Conservation (phyloP, 2,329 filamentous ascomycete species). For the Paraphaeosphaeria sporulosa region DNA sequence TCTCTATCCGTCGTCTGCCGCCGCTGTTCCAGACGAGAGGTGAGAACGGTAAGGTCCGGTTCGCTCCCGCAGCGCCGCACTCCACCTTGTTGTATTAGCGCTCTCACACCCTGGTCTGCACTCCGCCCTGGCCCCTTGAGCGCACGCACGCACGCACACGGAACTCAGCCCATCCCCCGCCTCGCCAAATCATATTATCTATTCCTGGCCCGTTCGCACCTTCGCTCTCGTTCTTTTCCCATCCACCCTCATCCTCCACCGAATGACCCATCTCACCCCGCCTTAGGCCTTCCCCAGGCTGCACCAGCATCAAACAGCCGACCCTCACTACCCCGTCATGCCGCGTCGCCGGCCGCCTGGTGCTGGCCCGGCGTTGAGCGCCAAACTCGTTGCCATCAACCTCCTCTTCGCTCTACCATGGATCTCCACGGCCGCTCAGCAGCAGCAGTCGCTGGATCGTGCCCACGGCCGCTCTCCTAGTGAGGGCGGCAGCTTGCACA, state of each 20-base stretch:
- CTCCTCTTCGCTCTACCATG: conserved; percentile 46
- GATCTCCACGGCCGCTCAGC: conserved; percentile 49
- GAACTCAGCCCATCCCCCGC: conserved; percentile 32
- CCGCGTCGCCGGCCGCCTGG: conserved; percentile 51
- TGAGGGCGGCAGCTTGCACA: conserved; percentile 37
- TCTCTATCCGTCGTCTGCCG: neutral
- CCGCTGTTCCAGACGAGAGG: neutral
- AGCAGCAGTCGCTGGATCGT: conserved; percentile 49
- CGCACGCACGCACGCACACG: neutral
- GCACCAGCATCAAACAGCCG: conserved; percentile 29
- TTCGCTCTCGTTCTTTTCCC: conserved; percentile 17
- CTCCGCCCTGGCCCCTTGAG: neutral
- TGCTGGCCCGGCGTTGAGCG: conserved; percentile 46
- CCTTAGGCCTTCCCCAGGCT: conserved; percentile 41
- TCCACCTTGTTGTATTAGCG: conserved; percentile 12
- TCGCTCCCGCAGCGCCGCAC: neutral
- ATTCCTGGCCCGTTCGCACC: conserved; percentile 17
- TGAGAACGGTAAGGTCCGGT: neutral
- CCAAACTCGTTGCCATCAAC: conserved; percentile 43
- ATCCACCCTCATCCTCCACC: conserved; percentile 22
- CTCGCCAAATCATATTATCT: conserved; percentile 23
- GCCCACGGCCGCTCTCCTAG: conserved; percentile 33
- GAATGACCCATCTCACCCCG: conserved; percentile 43
- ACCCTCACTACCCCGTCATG: conserved; percentile 34
- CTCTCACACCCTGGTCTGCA: conserved; percentile 19